Evolutionary conservation across 441 rosid genomes (phyloP).

Genomic region (Hypseocharis bilobata): DNA sequence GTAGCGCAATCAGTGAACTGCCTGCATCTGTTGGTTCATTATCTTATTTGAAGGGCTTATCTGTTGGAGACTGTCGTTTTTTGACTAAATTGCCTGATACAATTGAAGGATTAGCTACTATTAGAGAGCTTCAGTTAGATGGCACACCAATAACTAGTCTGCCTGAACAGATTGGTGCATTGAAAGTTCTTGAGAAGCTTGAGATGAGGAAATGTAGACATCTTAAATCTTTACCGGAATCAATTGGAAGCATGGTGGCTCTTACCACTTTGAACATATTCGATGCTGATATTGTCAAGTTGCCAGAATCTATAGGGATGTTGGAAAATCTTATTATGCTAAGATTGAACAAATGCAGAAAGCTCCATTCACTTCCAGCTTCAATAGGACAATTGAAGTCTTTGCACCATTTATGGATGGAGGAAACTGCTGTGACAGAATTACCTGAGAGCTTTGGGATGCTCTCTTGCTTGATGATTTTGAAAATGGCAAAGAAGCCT

Average conservation of each 20-base stretch:
- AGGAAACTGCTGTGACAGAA: constrained; percentile 34
- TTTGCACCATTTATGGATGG: constrained; percentile 36
- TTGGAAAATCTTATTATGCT: constrained; percentile 35
- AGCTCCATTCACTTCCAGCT: constrained; percentile 44
- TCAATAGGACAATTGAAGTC: constrained; percentile 47
- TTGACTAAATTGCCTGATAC: constrained; percentile 38
- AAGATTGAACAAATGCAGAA: constrained; percentile 29
- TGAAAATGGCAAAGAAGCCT: constrained; percentile 41
- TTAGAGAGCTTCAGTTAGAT: constrained; percentile 34
- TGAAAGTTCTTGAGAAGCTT: constrained; percentile 37
- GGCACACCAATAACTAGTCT: constrained; percentile 33
- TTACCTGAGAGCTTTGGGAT: constrained; percentile 51
- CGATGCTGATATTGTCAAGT: constrained; percentile 33
- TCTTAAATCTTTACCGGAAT: constrained; percentile 35
- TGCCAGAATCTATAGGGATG: constrained; percentile 42
- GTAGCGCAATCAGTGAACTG: constrained; percentile 29
- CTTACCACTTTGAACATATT: constrained; percentile 30
- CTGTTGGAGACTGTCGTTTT: constrained; percentile 29
- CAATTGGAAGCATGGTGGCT: constrained; percentile 35
- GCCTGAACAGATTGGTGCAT: constrained; percentile 34
- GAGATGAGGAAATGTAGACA: constrained; percentile 31
- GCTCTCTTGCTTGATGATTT: constrained; percentile 32
- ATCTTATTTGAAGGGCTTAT: constrained; percentile 28
- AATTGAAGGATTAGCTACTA: constrained; percentile 31
- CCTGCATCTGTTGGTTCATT: constrained; percentile 35